Conservation (phyloP, 306 rosid genomes). For the Malus sylvestris region DNA sequence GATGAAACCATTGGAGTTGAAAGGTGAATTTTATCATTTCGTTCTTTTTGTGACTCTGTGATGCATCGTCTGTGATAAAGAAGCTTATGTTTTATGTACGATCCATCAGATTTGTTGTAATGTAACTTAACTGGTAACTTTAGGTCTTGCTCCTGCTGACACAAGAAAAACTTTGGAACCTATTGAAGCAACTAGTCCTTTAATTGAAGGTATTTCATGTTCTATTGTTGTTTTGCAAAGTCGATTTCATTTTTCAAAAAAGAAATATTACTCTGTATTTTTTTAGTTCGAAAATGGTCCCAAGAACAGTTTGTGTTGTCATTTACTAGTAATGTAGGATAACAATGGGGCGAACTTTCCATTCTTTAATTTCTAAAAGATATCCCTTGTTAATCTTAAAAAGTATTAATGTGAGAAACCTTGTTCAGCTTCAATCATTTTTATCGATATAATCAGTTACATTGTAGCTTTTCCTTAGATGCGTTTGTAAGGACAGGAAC, state of each 20-base stretch:
- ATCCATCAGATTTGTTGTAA: not conserved
- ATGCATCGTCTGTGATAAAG: slow-evolving; percentile 13
- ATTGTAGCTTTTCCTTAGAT: not conserved
- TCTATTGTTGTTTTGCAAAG: not conserved
- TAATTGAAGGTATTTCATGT: slow-evolving; percentile 48
- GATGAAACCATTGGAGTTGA: slow-evolving; percentile 69
- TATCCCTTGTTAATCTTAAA: not conserved
- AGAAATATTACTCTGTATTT: not conserved
- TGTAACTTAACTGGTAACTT: slow-evolving; percentile 10
- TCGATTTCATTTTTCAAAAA: not conserved
- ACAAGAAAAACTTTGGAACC: slow-evolving; percentile 31
- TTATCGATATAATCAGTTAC: not conserved
- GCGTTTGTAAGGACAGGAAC: not conserved
- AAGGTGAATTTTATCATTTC: slow-evolving; percentile 38
- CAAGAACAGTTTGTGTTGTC: not conserved
- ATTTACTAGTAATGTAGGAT: not conserved
- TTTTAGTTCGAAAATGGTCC: not conserved
- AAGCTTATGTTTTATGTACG: not conserved
- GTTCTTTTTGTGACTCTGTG: not conserved
- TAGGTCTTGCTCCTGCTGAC: slow-evolving; percentile 59
- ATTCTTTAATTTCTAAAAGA: not conserved
- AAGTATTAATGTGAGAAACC: not conserved
- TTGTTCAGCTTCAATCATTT: not conserved
- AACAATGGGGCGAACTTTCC: not conserved
- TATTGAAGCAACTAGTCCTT: slow-evolving; percentile 37